These are phyloP conservation scores for Talaromyces sp. DNA, from an alignment of 2,329 filamentous ascomycete species.

Conservation along the genomic window DNA sequence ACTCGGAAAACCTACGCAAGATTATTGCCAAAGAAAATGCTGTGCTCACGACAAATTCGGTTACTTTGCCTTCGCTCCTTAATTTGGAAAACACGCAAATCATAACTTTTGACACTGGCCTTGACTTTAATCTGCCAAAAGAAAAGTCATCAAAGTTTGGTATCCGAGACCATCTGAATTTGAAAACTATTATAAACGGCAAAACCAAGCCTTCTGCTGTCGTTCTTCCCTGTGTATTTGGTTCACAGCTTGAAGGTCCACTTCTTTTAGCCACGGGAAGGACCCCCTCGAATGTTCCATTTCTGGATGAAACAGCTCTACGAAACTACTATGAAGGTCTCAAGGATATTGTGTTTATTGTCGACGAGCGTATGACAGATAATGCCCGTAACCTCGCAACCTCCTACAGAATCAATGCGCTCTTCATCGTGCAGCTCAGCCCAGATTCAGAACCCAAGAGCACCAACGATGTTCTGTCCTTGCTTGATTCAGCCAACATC, in stretches of 20 bases:
- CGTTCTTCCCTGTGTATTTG: conserved; percentile 5
- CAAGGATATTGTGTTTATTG: conserved; percentile 17
- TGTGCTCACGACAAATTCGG: neutral
- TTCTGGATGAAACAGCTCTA: neutral
- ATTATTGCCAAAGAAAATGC: neutral
- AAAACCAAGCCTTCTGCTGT: neutral
- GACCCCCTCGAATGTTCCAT: conserved; percentile 4
- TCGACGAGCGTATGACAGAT: conserved; percentile 26
- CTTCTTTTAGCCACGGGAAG: conserved; percentile 4
- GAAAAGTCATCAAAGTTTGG: neutral
- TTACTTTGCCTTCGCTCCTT: neutral
- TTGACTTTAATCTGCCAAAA: neutral
- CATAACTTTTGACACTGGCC: conserved; percentile 1
- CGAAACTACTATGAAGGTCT: conserved; percentile 1
- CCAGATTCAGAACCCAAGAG: neutral
- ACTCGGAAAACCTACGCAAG: neutral
- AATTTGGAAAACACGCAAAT: neutral
- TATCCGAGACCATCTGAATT: neutral
- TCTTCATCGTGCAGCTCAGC: conserved; percentile 18
- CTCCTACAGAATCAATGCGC: conserved; percentile 20
- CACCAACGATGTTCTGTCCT: conserved; percentile 1
- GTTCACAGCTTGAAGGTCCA: conserved; percentile 6
- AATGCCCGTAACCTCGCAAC: conserved; percentile 24
- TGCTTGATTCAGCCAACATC: conserved; percentile 8
- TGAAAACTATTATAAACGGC: neutral